Evolutionary conservation across 176 grass and related monocot genomes (phyloP).

Genomic region (Bromus sterilis): DNA sequence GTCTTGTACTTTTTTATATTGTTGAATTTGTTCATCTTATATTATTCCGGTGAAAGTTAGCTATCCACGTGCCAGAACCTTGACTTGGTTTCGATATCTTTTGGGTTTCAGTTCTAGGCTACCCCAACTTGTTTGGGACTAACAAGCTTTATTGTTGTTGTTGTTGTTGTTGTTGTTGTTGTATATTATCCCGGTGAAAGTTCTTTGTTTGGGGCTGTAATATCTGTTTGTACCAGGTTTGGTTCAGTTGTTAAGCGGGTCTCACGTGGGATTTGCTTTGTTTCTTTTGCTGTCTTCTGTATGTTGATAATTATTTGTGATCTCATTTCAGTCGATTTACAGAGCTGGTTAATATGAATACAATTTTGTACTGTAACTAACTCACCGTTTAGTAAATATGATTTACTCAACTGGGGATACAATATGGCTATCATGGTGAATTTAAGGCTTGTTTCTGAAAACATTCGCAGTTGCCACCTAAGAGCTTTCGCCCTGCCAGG

Average conservation of each 20-base stretch:
- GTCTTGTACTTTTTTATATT: not conserved
- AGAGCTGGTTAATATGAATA: not conserved
- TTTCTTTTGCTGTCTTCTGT: not conserved
- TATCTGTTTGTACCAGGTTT: not conserved
- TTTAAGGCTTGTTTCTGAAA: slow-evolving; percentile 58
- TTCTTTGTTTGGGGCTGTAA: slow-evolving; percentile 3
- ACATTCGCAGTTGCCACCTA: slow-evolving; percentile 56
- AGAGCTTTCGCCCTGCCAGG: slow-evolving; percentile 50
- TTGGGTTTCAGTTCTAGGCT: too few relatives aligned
- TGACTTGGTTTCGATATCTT: too few relatives aligned
- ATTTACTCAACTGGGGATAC: too few relatives aligned
- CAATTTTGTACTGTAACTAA: too few relatives aligned
- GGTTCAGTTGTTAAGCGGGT: slow-evolving; percentile 54
- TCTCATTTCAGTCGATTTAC: too few relatives aligned
- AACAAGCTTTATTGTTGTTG: too few relatives aligned
- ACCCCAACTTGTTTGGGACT: too few relatives aligned
- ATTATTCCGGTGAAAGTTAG: slow-evolving; percentile 19
- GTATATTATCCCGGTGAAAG: too few relatives aligned
- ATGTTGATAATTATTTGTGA: slow-evolving; percentile 42
- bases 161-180: too few relatives aligned
- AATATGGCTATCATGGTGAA: not conserved
- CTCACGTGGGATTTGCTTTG: slow-evolving; percentile 39
- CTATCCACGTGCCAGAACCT: too few relatives aligned
- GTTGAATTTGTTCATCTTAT: too few relatives aligned
- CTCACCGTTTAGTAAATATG: too few relatives aligned